phyloP scores from a whole-genome alignment of 345 rosid genomes.

The Viola odorata region DNA sequence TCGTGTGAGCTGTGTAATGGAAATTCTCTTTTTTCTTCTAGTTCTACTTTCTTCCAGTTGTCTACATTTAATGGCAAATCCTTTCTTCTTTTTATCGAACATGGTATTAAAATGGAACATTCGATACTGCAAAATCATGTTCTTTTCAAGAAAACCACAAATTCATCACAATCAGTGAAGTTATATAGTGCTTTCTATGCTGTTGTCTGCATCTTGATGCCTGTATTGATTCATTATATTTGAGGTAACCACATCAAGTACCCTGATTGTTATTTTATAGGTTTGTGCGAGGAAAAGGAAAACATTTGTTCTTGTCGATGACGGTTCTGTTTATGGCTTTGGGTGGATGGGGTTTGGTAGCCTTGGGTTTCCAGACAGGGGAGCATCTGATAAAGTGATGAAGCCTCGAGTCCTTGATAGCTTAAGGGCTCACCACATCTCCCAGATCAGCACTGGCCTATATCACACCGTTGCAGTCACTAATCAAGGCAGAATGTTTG shows the following conservation, averaged over 20 bases:
- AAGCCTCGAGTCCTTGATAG: conserved; percentile 66
- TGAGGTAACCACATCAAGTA: neutral
- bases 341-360: conserved; percentile 94
- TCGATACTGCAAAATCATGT: neutral
- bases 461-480: conserved; percentile 87
- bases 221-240: neutral
- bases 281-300: conserved; percentile 96
- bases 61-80: neutral
- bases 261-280: conserved; percentile 27
- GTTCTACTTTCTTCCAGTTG: neutral
- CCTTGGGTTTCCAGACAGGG: conserved; percentile 84
- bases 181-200: neutral
- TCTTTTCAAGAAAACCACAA: neutral
- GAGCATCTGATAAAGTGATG: conserved; percentile 62
- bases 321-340: conserved; percentile 69
- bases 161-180: neutral
- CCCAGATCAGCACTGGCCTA: conserved; percentile 85
- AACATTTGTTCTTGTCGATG: conserved; percentile 78
- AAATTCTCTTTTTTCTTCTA: neutral
- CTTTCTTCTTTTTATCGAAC: neutral
- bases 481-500: conserved; percentile 56
- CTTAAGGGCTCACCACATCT: conserved; percentile 57
- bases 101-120: neutral
- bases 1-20: neutral
- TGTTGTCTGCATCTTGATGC: neutral